These are phyloP conservation scores for Suillus ampliporus DNA, from an alignment of 768 basidiomycete genomes.

Conservation along the genomic window DNA sequence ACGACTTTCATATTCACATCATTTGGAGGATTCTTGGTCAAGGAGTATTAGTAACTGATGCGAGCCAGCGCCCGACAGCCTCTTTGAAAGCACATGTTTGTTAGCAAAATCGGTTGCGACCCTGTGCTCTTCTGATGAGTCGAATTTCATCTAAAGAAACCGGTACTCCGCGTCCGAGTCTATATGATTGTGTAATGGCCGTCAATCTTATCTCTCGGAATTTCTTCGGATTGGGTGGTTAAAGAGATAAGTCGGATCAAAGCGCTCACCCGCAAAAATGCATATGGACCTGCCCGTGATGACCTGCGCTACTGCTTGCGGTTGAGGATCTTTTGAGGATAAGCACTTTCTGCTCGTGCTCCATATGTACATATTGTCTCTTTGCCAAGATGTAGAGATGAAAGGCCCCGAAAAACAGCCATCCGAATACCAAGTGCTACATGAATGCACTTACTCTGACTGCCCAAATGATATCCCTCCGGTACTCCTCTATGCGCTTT, in stretches of 20 bases:
- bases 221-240: background rate
- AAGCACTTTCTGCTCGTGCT: background rate
- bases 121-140: background rate
- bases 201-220: background rate
- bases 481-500: background rate
- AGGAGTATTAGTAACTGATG: background rate
- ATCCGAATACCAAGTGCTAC: background rate
- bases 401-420: background rate
- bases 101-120: background rate
- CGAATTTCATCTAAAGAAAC: background rate
- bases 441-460: background rate
- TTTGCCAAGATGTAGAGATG: too few species aligned
- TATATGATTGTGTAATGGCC: background rate
- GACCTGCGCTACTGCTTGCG: too few species aligned
- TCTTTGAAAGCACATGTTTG: background rate
- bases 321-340: too few species aligned
- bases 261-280: background rate
- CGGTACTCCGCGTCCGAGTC: background rate
- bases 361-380: too few species aligned
- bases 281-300: too few species aligned
- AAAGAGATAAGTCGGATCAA: background rate
- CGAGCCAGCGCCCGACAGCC: background rate
- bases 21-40: background rate
- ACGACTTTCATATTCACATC: conserved; percentile 1
- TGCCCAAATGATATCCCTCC: background rate